Evolutionary conservation across 768 basidiomycete genomes (phyloP).

Genomic region (Boletales sp.): DNA sequence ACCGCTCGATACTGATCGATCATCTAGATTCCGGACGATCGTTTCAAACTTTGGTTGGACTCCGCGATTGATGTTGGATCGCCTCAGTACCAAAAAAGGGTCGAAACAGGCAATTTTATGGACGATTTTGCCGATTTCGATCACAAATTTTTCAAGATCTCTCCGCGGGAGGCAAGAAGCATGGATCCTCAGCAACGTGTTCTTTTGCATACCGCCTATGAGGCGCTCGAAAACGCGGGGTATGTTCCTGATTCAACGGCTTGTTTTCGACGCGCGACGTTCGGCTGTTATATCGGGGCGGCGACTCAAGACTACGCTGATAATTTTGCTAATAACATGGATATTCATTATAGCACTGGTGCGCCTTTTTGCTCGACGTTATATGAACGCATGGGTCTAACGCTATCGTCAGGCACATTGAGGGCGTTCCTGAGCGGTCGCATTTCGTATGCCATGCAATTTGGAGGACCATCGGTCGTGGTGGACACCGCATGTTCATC

Average conservation of each 20-base stretch:
- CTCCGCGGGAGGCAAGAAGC: conserved; percentile 67
- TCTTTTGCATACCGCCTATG: conserved; percentile 60
- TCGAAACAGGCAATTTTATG: conserved; percentile 63
- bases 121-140: conserved; percentile 58
- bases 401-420: conserved; percentile 46
- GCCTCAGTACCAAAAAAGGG: conserved; percentile 44
- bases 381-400: not conserved
- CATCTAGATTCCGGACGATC: conserved; percentile 55
- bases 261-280: conserved; percentile 47
- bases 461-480: conserved; percentile 68
- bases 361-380: conserved; percentile 7
- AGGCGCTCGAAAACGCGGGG: conserved; percentile 68
- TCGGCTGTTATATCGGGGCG: conserved; percentile 67
- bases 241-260: conserved; percentile 59
- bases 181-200: conserved; percentile 80
- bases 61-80: conserved; percentile 17
- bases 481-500: conserved; percentile 77
- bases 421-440: conserved; percentile 68
- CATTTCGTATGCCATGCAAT: conserved; percentile 63
- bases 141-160: conserved; percentile 67
- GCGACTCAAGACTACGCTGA: conserved; percentile 69
- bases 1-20: not conserved
- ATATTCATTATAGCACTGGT: conserved; percentile 73
- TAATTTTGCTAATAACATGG: conserved; percentile 59
- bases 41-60: conserved; percentile 50